phyloP scores from a whole-genome alignment of 2,329 filamentous ascomycete genomes.

The Knufia fluminis region DNA sequence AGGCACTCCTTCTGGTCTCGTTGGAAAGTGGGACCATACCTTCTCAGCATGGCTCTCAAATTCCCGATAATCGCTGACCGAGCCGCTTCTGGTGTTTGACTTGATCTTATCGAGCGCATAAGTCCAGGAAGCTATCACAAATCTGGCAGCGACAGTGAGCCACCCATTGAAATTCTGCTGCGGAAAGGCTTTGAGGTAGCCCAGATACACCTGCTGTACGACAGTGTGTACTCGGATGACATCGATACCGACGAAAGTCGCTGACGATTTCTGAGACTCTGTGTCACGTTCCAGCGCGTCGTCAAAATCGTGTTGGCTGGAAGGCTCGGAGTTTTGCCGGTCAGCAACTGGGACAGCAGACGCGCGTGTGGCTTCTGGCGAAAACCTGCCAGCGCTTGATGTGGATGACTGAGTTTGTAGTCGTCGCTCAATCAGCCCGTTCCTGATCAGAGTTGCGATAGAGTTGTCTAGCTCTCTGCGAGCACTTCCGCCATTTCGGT shows the following conservation, averaged over 20 bases:
- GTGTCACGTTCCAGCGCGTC: not conserved
- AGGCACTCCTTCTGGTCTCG: slow-evolving; percentile 25
- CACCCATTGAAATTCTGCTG: slow-evolving; percentile 34
- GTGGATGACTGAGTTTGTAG: slow-evolving; percentile 26
- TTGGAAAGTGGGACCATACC: slow-evolving; percentile 32
- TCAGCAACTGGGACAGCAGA: not conserved
- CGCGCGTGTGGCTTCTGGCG: slow-evolving; percentile 10
- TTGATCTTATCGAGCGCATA: slow-evolving; percentile 34
- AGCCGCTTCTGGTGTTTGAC: slow-evolving; percentile 29
- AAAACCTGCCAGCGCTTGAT: slow-evolving; percentile 10
- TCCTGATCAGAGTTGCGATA: slow-evolving; percentile 36
- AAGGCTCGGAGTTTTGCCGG: not conserved
- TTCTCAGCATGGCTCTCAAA: slow-evolving; percentile 38
- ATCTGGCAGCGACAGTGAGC: slow-evolving; percentile 33
- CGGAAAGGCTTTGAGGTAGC: slow-evolving; percentile 26
- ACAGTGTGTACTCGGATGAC: slow-evolving; percentile 41
- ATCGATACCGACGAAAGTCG: slow-evolving; percentile 28
- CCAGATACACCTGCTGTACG: slow-evolving; percentile 27
- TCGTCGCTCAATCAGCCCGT: slow-evolving; percentile 37
- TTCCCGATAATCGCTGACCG: slow-evolving; percentile 39
- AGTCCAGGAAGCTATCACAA: slow-evolving; percentile 36
- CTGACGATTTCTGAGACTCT: slow-evolving; percentile 13
- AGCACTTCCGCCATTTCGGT: slow-evolving; percentile 23
- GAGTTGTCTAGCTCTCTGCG: slow-evolving; percentile 37
- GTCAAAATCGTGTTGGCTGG: not conserved